Evolutionary conservation across 345 rosid species (phyloP), one percentile per base, ranked within the genome.

Genomic region (Luvunga scandens): DNA sequence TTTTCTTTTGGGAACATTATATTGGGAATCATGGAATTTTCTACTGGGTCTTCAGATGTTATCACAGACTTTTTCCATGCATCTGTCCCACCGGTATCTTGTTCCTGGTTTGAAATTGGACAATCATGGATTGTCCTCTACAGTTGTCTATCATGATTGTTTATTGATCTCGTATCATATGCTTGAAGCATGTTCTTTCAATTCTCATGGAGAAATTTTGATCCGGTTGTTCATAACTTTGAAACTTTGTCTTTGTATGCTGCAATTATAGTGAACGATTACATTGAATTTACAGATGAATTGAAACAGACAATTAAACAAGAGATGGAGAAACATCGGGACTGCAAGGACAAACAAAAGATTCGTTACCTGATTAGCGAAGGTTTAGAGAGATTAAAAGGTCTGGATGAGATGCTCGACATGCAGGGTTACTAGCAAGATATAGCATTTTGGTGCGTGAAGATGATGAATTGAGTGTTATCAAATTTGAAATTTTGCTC

Each of bases 401-500:
- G 86, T 72, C 87, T 91, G 24, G 90, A 92, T 72, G 97, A 95
- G 89, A 92, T 89, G 91, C 91, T 95, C 36, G 95, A 87, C 69
- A 90, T 95, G 94, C 98, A 95, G 82, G 97, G 97, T 53, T 78
- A 76, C 79, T 87, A 78, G 10, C 62, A 21, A 24, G 72, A 42
- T 14, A 33, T 67, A 38, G 30, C 68, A 55, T 64, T 76, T 75
- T 33, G 56, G 31, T 28, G 25, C 13, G 0, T 4, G 2, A 42
- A 30, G 61, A 25, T 45, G 33, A n/a, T 57, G 30, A 45, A 13
- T 45, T 45, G 50, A 73, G 21, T 57, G 9, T 57, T n/a, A 7
- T 36, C 56, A 42, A 25, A 24, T 21, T 56, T 56, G 34, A 55
- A 27, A 50, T 56, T 71, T 53, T 42, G 14, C n/a, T 19, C 71